These are phyloP conservation scores for Vigna hirtella DNA, from an alignment of 306 rosid genomes.

Conservation along the genomic window DNA sequence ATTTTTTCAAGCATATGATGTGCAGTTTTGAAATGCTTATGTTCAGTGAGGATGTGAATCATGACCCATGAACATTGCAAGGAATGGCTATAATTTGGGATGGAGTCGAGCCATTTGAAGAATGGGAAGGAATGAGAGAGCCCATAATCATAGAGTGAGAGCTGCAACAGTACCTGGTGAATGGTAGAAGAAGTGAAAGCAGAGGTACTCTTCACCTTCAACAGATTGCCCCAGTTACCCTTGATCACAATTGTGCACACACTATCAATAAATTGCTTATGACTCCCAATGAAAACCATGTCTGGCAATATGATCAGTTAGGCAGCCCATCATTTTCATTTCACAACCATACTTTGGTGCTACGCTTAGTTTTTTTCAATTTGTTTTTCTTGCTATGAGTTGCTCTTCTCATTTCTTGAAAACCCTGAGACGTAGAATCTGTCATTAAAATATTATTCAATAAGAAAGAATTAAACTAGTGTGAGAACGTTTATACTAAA, in stretches of 20 bases:
- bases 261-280: slow-evolving; percentile 51
- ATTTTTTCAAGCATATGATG: slow-evolving; percentile 77
- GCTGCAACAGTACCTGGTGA: slow-evolving; percentile 63
- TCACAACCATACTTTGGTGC: not conserved
- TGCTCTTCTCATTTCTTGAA: not conserved
- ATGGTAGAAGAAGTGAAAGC: slow-evolving; percentile 62
- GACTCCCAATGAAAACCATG: slow-evolving; percentile 45
- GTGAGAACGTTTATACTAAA: not conserved
- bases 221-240: slow-evolving; percentile 70
- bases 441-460: slow-evolving; percentile 1
- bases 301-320: slow-evolving; percentile 31
- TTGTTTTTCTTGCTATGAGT: not conserved
- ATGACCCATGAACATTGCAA: slow-evolving; percentile 81
- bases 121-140: slow-evolving; percentile 62
- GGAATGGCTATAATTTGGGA: slow-evolving; percentile 68
- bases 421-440: slow-evolving; percentile 15
- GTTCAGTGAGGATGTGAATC: slow-evolving; percentile 68
- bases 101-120: slow-evolving; percentile 79
- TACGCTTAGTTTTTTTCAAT: not conserved
- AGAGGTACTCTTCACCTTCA: slow-evolving; percentile 55
- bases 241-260: slow-evolving; percentile 65
- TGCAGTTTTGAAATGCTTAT: slow-evolving; percentile 67
- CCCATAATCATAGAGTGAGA: slow-evolving; percentile 54
- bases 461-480: not conserved
- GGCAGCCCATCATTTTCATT: slow-evolving; percentile 4